Percentiles rank a stretch among this genome's conserved stretches.
phyloP scores from a whole-genome alignment of 768 basidiomycete species.

The Saitozyma sp. region DNA sequence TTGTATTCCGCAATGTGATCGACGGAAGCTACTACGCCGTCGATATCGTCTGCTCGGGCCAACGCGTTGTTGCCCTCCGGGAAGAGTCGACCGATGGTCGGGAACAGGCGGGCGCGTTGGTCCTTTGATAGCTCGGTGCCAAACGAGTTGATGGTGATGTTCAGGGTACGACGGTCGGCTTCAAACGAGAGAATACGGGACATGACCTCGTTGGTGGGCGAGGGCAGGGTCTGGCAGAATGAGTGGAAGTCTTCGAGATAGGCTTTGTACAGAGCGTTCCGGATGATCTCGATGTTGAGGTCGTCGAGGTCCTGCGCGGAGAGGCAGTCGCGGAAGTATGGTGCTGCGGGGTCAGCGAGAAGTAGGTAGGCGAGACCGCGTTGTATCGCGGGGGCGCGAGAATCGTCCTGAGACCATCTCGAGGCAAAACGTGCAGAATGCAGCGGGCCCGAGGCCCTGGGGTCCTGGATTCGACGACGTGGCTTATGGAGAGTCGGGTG shows the following conservation, averaged over 20 bases:
- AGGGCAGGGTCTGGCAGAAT: constrained; percentile 74
- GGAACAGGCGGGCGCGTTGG: constrained; percentile 89
- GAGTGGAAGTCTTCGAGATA: constrained; percentile 96
- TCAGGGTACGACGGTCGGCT: constrained; percentile 93
- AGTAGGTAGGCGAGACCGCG: background rate
- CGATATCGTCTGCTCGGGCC: constrained; percentile 90
- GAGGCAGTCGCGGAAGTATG: constrained; percentile 94
- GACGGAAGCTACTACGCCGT: constrained; percentile 82
- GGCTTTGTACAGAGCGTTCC: constrained; percentile 97
- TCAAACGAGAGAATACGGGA: constrained; percentile 87
- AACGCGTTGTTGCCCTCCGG: constrained; percentile 94
- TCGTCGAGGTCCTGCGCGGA: constrained; percentile 96
- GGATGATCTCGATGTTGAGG: constrained; percentile 98
- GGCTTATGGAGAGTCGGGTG: no score
- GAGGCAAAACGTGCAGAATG: background rate
- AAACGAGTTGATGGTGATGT: constrained; percentile 99
- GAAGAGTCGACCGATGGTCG: constrained; percentile 86
- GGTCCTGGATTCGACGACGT: no score
- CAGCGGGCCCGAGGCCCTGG: no score
- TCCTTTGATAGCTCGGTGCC: constrained; percentile 93
- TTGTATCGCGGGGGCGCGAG: background rate
- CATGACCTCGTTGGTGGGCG: constrained; percentile 90
- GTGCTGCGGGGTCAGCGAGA: constrained; percentile 58
- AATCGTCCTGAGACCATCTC: background rate
- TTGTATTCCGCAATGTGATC: constrained; percentile 89